Base-by-base conservation (phyloP, 2,329 filamentous ascomycete species). In the Aspergillus sp. region DNA sequence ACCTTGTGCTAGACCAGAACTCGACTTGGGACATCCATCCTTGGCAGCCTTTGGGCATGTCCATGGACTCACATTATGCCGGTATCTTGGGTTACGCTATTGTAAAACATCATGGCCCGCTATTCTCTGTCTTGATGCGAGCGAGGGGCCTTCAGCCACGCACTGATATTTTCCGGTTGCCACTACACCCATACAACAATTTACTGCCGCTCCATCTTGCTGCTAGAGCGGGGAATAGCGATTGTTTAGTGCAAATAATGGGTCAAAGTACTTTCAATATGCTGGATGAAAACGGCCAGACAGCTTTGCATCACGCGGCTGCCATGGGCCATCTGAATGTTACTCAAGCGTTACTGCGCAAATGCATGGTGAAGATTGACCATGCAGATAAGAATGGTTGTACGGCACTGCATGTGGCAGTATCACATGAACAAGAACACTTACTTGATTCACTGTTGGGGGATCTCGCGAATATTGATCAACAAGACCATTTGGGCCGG, bases 361-460 rank as follows among this genome's bases (percentile, higher is more conserved):
- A 14, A 9, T 4, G 1, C 14, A 42, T 42, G 36, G 7, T 42
- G 6, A 2, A 6, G 2, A 42, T n/a, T n/a, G 2, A 42, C 1
- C 36, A n/a, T 2, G 1, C 14, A 3, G 36, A 42, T 6, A 42
- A 42, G 2, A 5, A 42, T 7, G 14, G 36, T 1, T 4, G 5
- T 6, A 42, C 36, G 36, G 36, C 36, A 42, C 7, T 42, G 14
- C 36, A 42, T 5, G 1, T 42, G 36, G 36, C 14, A n/a, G 36
- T 5, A 42, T n/a, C 14, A 7, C 36, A 42, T n/a, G 36, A 5
- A n/a, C 36, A 42, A 7, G 16, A n/a, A 2, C 36, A 42, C 1
- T 1, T 42, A 42, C 0, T 42, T 42, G 6, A n/a, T n/a, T 3
- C 0, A 2, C 16, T 42, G 16, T 1, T 42, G n/a, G 5, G 0